Percentiles rank a stretch among this genome's conserved stretches.
Conservation (phyloP, 2,329 filamentous ascomycete species). For the Aspergillus piperis region DNA sequence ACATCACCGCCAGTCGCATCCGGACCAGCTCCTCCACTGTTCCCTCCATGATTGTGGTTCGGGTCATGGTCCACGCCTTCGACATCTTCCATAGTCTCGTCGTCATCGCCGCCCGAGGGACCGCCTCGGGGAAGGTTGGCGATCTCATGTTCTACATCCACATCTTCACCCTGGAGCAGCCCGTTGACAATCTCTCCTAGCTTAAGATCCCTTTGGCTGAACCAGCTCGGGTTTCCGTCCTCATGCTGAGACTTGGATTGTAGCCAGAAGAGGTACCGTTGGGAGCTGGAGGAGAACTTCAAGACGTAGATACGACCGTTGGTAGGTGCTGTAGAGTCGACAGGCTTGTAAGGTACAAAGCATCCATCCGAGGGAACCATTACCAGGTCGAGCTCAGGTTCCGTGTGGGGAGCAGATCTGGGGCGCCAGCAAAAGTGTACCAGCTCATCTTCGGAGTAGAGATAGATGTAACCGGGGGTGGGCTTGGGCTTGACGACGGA, state of each 20-base stretch:
- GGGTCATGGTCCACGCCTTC: conserved; percentile 63
- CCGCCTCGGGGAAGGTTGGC: conserved; percentile 57
- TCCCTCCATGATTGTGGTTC: conserved; percentile 59
- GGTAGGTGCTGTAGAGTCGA: conserved; percentile 63
- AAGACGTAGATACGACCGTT: conserved; percentile 91
- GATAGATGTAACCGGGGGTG: conserved; percentile 83
- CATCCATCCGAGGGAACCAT: conserved; percentile 90
- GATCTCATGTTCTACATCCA: conserved; percentile 75
- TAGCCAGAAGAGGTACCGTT: conserved; percentile 93
- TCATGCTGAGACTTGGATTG: conserved; percentile 83
- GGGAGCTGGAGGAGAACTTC: conserved; percentile 89
- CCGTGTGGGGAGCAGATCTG: conserved; percentile 67
- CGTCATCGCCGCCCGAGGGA: conserved; percentile 59
- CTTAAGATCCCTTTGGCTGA: conserved; percentile 82
- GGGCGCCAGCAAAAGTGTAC: conserved; percentile 97
- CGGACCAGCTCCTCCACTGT: conserved; percentile 77
- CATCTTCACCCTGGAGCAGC: conserved; percentile 83
- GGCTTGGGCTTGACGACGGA: conserved; percentile 72
- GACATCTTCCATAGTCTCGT: conserved; percentile 78
- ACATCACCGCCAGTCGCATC: conserved; percentile 90
- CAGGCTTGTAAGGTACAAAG: conserved; percentile 77
- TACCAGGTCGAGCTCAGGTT: conserved; percentile 82
- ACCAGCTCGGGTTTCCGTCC: conserved; percentile 70
- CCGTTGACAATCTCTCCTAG: conserved; percentile 84
- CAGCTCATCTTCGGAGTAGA: conserved; percentile 91